phyloP scores from a whole-genome alignment of 495 filamentous ascomycete genomes.

The Hypoxylon rickii region DNA sequence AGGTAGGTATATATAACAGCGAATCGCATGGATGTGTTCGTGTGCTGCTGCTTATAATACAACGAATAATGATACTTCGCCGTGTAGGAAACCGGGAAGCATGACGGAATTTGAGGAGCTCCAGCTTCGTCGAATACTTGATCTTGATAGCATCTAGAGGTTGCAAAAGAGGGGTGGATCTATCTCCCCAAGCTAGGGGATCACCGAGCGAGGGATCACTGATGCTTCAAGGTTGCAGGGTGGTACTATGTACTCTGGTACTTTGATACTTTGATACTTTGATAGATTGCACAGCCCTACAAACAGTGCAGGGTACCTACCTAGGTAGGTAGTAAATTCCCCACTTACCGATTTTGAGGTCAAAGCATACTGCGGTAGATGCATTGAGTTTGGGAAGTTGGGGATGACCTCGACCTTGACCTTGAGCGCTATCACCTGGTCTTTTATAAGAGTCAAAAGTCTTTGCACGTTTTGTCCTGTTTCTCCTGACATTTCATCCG shows the following conservation, averaged over 20 bases:
- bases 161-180: too few relatives aligned
- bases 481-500: background rate
- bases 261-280: too few relatives aligned
- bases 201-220: too few relatives aligned
- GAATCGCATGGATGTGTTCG: too few relatives aligned
- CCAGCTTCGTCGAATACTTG: too few relatives aligned
- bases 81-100: background rate
- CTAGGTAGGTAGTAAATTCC: too few relatives aligned
- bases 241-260: too few relatives aligned
- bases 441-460: background rate
- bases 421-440: conserved; percentile 30
- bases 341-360: conserved; percentile 22
- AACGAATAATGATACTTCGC: too few relatives aligned
- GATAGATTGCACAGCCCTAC: conserved; percentile 24
- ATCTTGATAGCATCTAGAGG: too few relatives aligned
- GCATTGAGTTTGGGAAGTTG: conserved; percentile 12
- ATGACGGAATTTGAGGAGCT: conserved; percentile 5
- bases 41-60: too few relatives aligned
- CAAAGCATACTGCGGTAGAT: background rate
- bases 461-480: background rate
- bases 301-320: too few relatives aligned
- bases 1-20: conserved; percentile 1
- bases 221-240: background rate
- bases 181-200: too few relatives aligned
- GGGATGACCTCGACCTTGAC: conserved; percentile 11